A percentile compares a stretch with the other conserved stretches of the same genome.
Evolutionary conservation across 2,329 filamentous ascomycete species (phyloP).

Genomic region (Mycocentrospora acerina): DNA sequence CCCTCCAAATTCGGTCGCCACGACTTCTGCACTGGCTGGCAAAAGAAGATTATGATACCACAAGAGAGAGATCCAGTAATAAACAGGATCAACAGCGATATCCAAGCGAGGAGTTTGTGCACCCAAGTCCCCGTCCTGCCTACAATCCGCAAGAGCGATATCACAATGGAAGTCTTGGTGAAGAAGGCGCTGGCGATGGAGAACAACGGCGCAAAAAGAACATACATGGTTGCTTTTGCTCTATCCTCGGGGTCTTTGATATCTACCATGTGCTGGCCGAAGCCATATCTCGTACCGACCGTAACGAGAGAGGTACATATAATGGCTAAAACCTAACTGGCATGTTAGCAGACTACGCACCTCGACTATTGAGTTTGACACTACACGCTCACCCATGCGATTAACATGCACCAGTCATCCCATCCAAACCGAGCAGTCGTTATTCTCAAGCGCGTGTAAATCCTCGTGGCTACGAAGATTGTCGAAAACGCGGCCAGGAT

Average conservation of each 20-base stretch:
- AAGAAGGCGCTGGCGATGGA: slow-evolving; percentile 5
- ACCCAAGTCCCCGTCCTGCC: slow-evolving; percentile 1
- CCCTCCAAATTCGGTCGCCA: slow-evolving; percentile 5
- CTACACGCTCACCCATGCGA: slow-evolving; percentile 4
- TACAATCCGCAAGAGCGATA: slow-evolving; percentile 6
- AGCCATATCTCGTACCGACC: slow-evolving; percentile 5
- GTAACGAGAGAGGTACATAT: slow-evolving; percentile 5
- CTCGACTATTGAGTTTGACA: background rate
- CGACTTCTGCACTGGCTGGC: slow-evolving; percentile 4
- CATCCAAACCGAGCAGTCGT: slow-evolving; percentile 1
- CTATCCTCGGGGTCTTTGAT: slow-evolving; percentile 5
- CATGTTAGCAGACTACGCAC: background rate
- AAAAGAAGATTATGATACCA: slow-evolving; percentile 7
- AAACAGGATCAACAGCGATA: background rate
- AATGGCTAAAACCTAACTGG: background rate
- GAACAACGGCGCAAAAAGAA: slow-evolving; percentile 4
- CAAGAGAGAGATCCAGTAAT: background rate
- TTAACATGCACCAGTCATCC: slow-evolving; percentile 10
- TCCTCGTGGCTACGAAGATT: slow-evolving; percentile 1
- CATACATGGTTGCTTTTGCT: slow-evolving; percentile 4
- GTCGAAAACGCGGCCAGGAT: slow-evolving; percentile 3
- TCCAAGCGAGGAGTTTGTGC: too few relatives aligned
- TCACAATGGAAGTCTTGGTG: slow-evolving; percentile 4
- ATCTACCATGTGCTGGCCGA: slow-evolving; percentile 5
- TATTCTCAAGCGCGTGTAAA: slow-evolving; percentile 4